Evolutionary conservation across 176 grass and related monocot species (phyloP), one percentile per base, ranked within the genome.

Genomic region (Echinochloa phyllopogon): DNA sequence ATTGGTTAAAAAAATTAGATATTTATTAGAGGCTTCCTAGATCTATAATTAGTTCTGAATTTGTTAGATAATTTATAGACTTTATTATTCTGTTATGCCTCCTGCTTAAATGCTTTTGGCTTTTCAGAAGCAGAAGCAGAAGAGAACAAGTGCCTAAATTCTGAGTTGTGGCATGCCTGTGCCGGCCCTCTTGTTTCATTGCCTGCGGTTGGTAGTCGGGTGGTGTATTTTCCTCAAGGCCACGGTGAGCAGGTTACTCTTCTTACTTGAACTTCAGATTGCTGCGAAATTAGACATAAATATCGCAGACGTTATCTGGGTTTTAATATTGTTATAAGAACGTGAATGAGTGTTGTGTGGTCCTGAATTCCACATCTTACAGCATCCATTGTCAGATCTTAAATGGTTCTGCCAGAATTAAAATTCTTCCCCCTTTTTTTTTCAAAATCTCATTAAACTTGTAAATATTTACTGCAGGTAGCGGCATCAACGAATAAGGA

Each of bases 401-500:
- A 50, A 50, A 57, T 77, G 48, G 51, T 69, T 81, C 48, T 52
- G n/a, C 41, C 13, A 69, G 17, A 73, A 61, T 37, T 64, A 10
- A 24, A 73, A 55, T 25, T 43, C 53, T 8, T 24, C n/a, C 10
- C 5, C 14, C 1, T 50, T 65, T 13, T 25, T 18, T 59, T 73
- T 78, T 65, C 33, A 6, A 77, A 55, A 24, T 58, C 15, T 44
- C 6, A 40, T 43, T 84, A n/a, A 23, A 47, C 72, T 69, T 29
- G 71, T 67, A 62, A 33, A n/a, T 77, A 79, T 85, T 16, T 74
- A 64, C 42, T n/a, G 21, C 71, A 98, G 96, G 93, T 98, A 15
- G 86, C 96, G 24, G 96, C 89, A 68, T 90, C 96, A 49, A 98
- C 96, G 76, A 98, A 98, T 69, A 98, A 94, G 87, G 96, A 98